A percentile compares a stretch with the other conserved stretches of the same genome.
phyloP scores from a whole-genome alignment of 1,284 basidiomycete species.

The Ganoderma multipileum region DNA sequence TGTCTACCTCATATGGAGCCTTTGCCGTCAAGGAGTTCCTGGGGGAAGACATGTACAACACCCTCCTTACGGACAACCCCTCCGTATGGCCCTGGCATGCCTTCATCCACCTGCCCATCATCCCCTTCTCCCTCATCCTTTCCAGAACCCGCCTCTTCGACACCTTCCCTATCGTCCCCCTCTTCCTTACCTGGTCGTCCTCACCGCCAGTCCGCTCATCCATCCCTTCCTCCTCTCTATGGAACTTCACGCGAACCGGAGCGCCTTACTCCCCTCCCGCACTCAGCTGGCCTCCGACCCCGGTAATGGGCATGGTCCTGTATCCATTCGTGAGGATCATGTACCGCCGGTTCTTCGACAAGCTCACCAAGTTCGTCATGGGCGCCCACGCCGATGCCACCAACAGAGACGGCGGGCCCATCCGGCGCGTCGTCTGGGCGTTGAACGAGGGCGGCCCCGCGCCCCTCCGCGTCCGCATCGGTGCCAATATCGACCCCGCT shows the following conservation, averaged over 20 bases:
- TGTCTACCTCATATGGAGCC: conserved; percentile 72
- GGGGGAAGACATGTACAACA: conserved; percentile 66
- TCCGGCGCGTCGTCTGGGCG: conserved; percentile 42
- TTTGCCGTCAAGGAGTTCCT: conserved; percentile 75
- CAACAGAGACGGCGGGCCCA: conserved; percentile 22
- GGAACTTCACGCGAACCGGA: conserved; percentile 12
- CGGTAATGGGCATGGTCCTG: conserved; percentile 59
- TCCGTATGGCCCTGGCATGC: conserved; percentile 75
- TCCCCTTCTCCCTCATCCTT: conserved; percentile 62
- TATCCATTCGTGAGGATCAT: conserved; percentile 55
- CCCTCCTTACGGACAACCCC: conserved; percentile 68
- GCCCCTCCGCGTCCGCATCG: conserved; percentile 53
- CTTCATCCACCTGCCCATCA: conserved; percentile 71
- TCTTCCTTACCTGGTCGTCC: conserved; percentile 73
- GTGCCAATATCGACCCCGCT: conserved; percentile 28
- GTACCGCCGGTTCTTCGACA: conserved; percentile 52
- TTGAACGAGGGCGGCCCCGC: conserved; percentile 53
- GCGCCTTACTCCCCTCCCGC: conserved; percentile 19
- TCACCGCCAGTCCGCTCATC: conserved; percentile 47
- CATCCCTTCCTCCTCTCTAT: conserved; percentile 3
- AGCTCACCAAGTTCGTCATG: conserved; percentile 55
- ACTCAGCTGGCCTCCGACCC: conserved; percentile 69
- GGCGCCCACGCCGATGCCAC: conserved; percentile 40
- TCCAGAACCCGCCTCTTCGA: conserved; percentile 59
- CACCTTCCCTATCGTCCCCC: conserved; percentile 58